Evolutionary conservation across 148 eudicot species (phyloP).

Genomic region (Arbutus unedo): DNA sequence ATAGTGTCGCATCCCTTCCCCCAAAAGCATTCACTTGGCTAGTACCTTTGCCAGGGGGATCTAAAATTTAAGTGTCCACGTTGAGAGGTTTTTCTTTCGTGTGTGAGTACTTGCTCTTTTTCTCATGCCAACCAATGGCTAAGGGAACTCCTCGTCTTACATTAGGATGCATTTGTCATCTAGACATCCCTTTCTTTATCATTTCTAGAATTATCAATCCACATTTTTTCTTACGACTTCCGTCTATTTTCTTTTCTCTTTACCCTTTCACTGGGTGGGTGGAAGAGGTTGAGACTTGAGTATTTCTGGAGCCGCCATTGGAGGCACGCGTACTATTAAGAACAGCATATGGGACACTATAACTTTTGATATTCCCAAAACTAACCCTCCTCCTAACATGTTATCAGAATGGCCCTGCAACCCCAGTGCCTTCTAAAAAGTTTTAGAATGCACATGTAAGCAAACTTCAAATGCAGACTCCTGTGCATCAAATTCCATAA

Average conservation of each 20-base stretch:
- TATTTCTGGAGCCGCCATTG: not conserved
- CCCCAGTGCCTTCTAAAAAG: not conserved
- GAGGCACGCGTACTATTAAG: not conserved
- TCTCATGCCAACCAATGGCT: not conserved
- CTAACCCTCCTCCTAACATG: not conserved
- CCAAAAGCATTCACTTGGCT: not conserved
- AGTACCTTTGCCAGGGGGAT: not conserved
- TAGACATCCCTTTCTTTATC: not conserved
- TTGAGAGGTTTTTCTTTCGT: not conserved
- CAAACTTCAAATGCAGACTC: not conserved
- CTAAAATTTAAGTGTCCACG: not conserved
- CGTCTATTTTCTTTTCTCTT: not conserved
- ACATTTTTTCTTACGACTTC: no score
- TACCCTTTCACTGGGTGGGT: no score
- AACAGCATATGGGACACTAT: not conserved
- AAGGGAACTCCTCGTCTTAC: not conserved
- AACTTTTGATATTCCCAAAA: not conserved
- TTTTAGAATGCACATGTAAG: not conserved
- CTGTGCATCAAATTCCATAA: not conserved
- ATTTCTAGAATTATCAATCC: not conserved
- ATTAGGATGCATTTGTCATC: not conserved
- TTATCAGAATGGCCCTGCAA: not conserved
- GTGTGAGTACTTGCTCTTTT: not conserved
- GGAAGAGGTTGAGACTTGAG: no score
- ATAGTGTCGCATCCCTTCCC: not conserved